Percentiles rank a stretch among this genome's conserved stretches.
Conservation (phyloP, 192 early-diverging fungal species). For the Geosiphon pyriformis region DNA sequence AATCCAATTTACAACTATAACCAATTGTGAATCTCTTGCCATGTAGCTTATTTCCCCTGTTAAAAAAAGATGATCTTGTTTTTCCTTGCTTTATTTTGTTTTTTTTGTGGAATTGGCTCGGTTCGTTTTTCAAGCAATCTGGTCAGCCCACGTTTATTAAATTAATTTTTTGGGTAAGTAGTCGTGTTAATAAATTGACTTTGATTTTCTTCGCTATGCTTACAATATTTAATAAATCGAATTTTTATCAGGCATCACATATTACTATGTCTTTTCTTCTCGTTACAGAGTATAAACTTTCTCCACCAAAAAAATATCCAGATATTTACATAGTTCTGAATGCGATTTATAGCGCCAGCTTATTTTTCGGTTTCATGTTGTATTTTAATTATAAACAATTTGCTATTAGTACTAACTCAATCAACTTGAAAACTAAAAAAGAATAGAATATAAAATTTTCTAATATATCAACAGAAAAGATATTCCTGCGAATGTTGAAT, state of each 20-base stretch:
- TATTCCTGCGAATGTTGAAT: too few relatives aligned
- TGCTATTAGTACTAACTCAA: too few relatives aligned
- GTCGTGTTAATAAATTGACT: too few relatives aligned
- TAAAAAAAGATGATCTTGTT: conserved; percentile 67
- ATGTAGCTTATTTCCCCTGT: conserved; percentile 78
- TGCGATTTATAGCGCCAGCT: conserved; percentile 57
- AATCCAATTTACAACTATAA: neutral
- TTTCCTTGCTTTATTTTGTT: conserved; percentile 66
- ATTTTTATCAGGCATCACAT: conserved; percentile 30
- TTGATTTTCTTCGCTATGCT: neutral
- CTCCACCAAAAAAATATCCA: conserved; percentile 66
- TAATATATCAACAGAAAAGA: too few relatives aligned
- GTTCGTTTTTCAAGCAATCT: conserved; percentile 18
- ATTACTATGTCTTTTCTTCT: conserved; percentile 52
- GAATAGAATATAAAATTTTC: too few relatives aligned
- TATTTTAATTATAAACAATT: conserved; percentile 72
- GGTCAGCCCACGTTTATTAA: conserved; percentile 14
- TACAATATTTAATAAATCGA: neutral
- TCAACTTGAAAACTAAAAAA: too few relatives aligned
- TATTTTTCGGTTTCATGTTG: conserved; percentile 59
- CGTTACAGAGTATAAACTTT: conserved; percentile 47
- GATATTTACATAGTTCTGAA: conserved; percentile 82
- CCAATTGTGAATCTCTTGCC: neutral
- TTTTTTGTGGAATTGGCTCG: conserved; percentile 73
- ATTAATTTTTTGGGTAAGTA: conserved; percentile 31